Percentiles rank a stretch among this genome's conserved stretches.
Conservation (phyloP, 2,329 filamentous ascomycete species). For the Pseudomassariella vexata region DNA sequence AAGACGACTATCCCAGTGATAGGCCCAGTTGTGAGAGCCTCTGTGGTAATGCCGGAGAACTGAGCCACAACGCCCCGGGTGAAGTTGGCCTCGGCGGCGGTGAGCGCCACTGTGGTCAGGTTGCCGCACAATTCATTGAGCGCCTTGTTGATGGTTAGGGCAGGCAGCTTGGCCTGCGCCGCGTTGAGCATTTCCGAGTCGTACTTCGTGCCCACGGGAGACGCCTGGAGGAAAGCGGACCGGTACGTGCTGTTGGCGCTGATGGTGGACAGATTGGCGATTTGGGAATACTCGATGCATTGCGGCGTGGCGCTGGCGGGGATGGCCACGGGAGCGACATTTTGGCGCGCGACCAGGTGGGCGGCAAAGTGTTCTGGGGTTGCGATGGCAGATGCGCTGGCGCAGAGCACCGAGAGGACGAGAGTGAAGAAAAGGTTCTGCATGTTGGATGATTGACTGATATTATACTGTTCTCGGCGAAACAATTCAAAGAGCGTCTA, state of each 20-base stretch:
- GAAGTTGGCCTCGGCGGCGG: conserved; percentile 37
- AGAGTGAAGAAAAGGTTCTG: too few relatives aligned
- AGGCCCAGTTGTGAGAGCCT: too few relatives aligned
- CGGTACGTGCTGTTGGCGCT: conserved; percentile 39
- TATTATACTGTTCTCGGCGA: too few relatives aligned
- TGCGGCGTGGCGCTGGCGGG: background rate
- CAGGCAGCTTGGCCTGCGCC: conserved; percentile 28
- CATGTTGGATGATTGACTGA: too few relatives aligned
- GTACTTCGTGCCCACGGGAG: conserved; percentile 32
- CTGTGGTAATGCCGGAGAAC: too few relatives aligned
- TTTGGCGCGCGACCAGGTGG: too few relatives aligned
- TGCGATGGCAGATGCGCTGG: too few relatives aligned
- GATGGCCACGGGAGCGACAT: too few relatives aligned
- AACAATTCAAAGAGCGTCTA: too few relatives aligned
- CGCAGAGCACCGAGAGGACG: too few relatives aligned
- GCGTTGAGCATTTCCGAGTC: conserved; percentile 34
- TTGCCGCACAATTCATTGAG: conserved; percentile 41
- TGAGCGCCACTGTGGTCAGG: conserved; percentile 35
- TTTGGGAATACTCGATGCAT: conserved; percentile 36
- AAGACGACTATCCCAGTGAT: too few relatives aligned
- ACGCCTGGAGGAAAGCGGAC: conserved; percentile 36
- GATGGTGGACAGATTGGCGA: conserved; percentile 41
- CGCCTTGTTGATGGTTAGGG: conserved; percentile 29
- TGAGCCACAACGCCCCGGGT: conserved; percentile 33
- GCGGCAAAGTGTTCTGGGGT: too few relatives aligned